Percentiles rank a stretch among this genome's conserved stretches.
Evolutionary conservation across 1,139 yeast genomes (phyloP).

Genomic region (Yamadazyma sp.): DNA sequence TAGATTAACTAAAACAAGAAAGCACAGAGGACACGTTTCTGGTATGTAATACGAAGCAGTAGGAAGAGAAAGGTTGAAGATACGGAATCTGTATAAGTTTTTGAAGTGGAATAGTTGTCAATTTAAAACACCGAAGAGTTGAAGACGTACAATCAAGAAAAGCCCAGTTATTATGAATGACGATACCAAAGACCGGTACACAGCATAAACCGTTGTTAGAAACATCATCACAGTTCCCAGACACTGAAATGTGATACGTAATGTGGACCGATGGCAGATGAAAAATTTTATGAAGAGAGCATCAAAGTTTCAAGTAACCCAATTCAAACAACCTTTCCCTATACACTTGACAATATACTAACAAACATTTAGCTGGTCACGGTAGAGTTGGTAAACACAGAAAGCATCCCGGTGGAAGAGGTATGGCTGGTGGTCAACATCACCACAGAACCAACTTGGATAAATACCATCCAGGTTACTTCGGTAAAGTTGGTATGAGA

Average conservation of each 20-base stretch:
- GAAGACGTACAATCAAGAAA: not conserved
- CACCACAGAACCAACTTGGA: conserved; percentile 99
- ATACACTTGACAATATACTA: conserved; percentile 23
- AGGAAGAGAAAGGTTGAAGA: not conserved
- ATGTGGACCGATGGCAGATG: not conserved
- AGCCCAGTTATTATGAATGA: not conserved
- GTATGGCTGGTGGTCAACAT: conserved; percentile 99
- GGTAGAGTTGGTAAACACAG: conserved; percentile 99
- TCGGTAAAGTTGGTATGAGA: conserved; percentile 99
- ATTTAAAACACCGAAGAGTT: not conserved
- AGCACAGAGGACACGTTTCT: conserved; percentile 99
- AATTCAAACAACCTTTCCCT: not conserved
- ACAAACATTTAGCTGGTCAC: conserved; percentile 82
- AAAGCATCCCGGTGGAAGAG: conserved; percentile 99
- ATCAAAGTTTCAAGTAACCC: too few relatives aligned
- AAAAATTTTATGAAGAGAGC: not conserved
- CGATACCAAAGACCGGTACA: too few relatives aligned
- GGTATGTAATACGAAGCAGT: conserved; percentile 56
- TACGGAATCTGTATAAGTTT: too few relatives aligned
- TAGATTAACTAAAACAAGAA: conserved; percentile 99
- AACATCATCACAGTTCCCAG: too few relatives aligned
- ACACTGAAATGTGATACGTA: too few relatives aligned
- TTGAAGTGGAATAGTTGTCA: too few relatives aligned
- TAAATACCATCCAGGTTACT: conserved; percentile 99
- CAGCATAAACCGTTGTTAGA: too few relatives aligned